phyloP scores from a whole-genome alignment of 106 monocot genomes.

The Phalaenopsis equestris region DNA sequence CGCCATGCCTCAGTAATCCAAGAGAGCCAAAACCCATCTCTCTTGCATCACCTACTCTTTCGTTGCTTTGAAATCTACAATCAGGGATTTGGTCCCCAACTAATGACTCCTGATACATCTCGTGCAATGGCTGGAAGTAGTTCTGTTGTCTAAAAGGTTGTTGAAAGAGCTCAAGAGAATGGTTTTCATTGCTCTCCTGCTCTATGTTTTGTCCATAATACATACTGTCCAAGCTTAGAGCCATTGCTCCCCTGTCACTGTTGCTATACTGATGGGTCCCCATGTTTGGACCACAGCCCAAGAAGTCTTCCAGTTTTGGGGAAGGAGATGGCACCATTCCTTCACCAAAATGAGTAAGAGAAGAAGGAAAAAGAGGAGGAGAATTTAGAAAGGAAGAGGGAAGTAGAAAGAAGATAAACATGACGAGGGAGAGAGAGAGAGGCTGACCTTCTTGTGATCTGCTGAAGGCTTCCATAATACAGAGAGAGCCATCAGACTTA shows the following conservation, averaged over 20 bases:
- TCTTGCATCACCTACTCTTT: constrained; percentile 18
- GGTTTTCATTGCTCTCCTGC: constrained; percentile 15
- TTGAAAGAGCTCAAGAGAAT: constrained; percentile 42
- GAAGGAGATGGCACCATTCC: constrained; percentile 74
- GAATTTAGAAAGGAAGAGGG: constrained; percentile 14
- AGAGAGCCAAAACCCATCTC: constrained; percentile 23
- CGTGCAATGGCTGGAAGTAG: constrained; percentile 62
- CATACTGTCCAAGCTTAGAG: constrained; percentile 57
- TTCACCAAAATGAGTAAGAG: constrained; percentile 23
- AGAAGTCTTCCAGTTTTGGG: constrained; percentile 95
- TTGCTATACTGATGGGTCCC: constrained; percentile 66
- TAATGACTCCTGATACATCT: constrained; percentile 33
- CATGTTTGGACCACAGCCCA: constrained; percentile 76
- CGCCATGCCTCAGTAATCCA: constrained; percentile 44
- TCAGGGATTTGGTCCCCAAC: constrained; percentile 28
- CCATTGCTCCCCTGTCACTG: constrained; percentile 65
- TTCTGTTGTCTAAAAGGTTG: constrained; percentile 27
- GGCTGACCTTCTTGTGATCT: constrained; percentile 47
- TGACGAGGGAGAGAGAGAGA: background rate
- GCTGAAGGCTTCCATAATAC: constrained; percentile 83
- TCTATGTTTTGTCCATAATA: constrained; percentile 52
- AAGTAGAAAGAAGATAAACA: constrained; percentile 14
- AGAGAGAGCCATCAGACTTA: constrained; percentile 96
- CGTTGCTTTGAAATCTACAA: constrained; percentile 28
- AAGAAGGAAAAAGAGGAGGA: constrained; percentile 13